These are phyloP conservation scores for Sugiyamaella valdiviana DNA, from an alignment of 805 yeast genomes.

Conservation along the genomic window DNA sequence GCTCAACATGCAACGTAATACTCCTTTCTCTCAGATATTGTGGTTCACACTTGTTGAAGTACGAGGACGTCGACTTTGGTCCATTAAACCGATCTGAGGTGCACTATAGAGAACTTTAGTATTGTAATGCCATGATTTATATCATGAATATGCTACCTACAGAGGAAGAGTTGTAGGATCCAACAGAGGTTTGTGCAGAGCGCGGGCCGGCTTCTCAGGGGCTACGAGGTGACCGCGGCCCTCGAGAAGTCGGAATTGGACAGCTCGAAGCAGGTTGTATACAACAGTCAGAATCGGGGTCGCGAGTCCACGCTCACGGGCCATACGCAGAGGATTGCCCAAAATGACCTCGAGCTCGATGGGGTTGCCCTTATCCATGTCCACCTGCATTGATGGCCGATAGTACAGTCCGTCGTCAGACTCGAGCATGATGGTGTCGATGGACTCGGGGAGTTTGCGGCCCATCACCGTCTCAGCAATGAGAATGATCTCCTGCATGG, in stretches of 20 bases:
- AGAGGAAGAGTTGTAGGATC: neutral
- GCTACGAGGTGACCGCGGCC: constrained; percentile 40
- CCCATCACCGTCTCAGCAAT: constrained; percentile 65
- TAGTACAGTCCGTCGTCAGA: constrained; percentile 55
- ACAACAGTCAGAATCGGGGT: constrained; percentile 57
- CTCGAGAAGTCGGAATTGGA: constrained; percentile 60
- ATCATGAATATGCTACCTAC: neutral
- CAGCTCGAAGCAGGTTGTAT: constrained; percentile 52
- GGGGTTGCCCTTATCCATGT: constrained; percentile 56
- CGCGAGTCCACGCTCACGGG: constrained; percentile 40
- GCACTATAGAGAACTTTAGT: too few species aligned
- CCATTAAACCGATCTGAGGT: too few species aligned
- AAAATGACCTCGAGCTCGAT: constrained; percentile 67
- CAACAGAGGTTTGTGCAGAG: constrained; percentile 1
- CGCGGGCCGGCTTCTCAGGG: constrained; percentile 32
- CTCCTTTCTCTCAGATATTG: too few species aligned
- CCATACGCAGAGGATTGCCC: constrained; percentile 55
- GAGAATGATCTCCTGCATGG: constrained; percentile 59
- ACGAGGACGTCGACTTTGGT: too few species aligned
- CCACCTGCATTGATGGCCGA: constrained; percentile 70
- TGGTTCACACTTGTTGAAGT: too few species aligned
- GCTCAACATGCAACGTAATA: too few species aligned
- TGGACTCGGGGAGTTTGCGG: constrained; percentile 38
- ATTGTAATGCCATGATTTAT: too few species aligned
- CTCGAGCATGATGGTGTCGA: constrained; percentile 46